Percentiles rank a stretch among this genome's conserved stretches.
These are phyloP conservation scores for Xenoacremonium recifei DNA, from an alignment of 2,329 filamentous ascomycete species.

Conservation along the genomic window DNA sequence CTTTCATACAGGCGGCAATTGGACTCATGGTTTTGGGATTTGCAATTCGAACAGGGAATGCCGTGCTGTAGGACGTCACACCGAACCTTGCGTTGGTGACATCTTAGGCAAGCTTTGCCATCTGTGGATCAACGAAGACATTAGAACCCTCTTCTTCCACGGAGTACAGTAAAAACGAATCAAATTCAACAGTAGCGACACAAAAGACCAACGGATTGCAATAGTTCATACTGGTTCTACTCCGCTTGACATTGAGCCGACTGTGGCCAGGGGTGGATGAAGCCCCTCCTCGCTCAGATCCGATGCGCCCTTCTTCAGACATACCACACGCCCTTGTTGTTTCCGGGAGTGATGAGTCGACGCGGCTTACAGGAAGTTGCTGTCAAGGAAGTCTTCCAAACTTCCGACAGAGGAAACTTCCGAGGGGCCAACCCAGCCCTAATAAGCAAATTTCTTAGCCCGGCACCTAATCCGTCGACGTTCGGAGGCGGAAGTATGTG, in stretches of 20 bases:
- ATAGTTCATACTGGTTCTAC: constrained; percentile 8
- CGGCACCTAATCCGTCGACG: too few species aligned
- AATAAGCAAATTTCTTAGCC: too few species aligned
- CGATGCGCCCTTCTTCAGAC: constrained; percentile 4
- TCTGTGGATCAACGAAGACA: constrained; percentile 18
- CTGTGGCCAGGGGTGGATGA: neutral
- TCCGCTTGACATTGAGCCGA: too few species aligned
- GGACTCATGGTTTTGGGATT: too few species aligned
- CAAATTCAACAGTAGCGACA: neutral
- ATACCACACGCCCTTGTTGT: constrained; percentile 2
- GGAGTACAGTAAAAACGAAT: neutral
- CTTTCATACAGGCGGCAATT: neutral
- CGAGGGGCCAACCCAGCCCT: neutral
- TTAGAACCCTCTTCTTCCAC: neutral
- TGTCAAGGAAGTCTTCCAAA: constrained; percentile 4
- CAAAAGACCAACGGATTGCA: neutral
- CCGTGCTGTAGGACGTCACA: constrained; percentile 48
- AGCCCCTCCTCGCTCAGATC: neutral
- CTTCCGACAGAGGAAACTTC: constrained; percentile 1
- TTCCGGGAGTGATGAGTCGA: neutral
- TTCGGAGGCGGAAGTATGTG: constrained; percentile 9
- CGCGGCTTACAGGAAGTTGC: too few species aligned
- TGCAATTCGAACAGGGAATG: constrained; percentile 48
- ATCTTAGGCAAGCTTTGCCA: constrained; percentile 44
- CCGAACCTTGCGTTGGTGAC: constrained; percentile 50